phyloP scores from a whole-genome alignment of 1,139 yeast genomes.

The Scheffersomyces insectosa region DNA sequence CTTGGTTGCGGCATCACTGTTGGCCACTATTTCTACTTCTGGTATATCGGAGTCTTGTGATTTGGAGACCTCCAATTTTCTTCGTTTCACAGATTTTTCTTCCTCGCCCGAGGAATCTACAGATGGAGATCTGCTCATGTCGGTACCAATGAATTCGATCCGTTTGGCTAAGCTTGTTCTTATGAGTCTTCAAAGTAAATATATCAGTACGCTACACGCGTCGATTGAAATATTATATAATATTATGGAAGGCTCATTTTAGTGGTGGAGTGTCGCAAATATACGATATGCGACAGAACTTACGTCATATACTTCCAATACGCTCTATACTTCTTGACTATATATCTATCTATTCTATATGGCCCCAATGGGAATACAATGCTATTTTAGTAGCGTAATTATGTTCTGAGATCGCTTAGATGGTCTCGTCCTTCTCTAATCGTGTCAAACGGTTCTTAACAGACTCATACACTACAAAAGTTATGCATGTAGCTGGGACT shows the following conservation, averaged over 20 bases:
- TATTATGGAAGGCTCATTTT: too few species aligned
- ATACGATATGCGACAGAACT: background rate
- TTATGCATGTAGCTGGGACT: conserved; percentile 73
- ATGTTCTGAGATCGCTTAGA: too few species aligned
- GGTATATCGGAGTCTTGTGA: background rate
- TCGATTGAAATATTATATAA: too few species aligned
- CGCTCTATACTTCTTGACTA: too few species aligned
- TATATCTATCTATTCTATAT: too few species aligned
- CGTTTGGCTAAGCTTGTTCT: too few species aligned
- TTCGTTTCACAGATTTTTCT: conserved; percentile 1
- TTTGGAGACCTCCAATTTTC: conserved; percentile 1
- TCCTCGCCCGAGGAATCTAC: background rate
- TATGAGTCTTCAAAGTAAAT: too few species aligned
- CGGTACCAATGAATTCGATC: too few species aligned
- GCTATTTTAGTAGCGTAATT: too few species aligned
- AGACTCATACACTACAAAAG: conserved; percentile 66
- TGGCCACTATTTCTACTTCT: background rate
- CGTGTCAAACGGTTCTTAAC: conserved; percentile 19
- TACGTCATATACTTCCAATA: background rate
- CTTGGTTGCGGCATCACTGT: background rate
- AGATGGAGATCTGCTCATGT: background rate
- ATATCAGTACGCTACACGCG: too few species aligned
- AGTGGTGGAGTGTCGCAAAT: background rate
- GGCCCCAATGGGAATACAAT: too few species aligned
- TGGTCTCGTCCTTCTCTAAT: background rate